These are phyloP conservation scores for Corymbia maculata DNA, from an alignment of 345 rosid species.

Conservation along the genomic window DNA sequence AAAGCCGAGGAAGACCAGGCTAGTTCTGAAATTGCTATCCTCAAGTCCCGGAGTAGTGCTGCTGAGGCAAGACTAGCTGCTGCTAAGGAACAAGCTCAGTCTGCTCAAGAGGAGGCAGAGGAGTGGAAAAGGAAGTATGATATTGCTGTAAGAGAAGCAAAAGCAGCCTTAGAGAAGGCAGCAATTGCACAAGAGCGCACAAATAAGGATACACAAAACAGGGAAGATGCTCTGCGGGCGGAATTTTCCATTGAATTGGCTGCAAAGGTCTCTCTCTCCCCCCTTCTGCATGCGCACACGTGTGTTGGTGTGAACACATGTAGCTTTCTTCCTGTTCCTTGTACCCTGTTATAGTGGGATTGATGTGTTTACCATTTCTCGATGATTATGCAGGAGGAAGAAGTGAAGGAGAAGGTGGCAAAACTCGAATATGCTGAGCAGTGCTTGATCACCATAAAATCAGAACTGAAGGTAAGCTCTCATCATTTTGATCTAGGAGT, in stretches of 20 bases:
- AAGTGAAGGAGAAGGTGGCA: conserved; percentile 53
- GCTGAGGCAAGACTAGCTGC: conserved; percentile 98
- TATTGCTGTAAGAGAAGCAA: conserved; percentile 79
- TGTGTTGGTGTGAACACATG: background rate
- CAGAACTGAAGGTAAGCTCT: conserved; percentile 73
- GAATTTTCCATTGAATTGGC: conserved; percentile 52
- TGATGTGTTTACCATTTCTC: background rate
- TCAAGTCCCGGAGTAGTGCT: conserved; percentile 76
- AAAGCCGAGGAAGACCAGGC: conserved; percentile 72
- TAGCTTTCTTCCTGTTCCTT: background rate
- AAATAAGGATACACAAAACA: conserved; percentile 65
- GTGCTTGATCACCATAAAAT: conserved; percentile 62
- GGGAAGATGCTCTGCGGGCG: conserved; percentile 84
- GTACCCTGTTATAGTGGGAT: background rate
- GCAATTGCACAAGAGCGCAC: conserved; percentile 72
- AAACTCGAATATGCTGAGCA: conserved; percentile 80
- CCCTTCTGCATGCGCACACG: background rate
- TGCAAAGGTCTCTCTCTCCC: conserved; percentile 49
- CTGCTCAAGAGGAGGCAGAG: conserved; percentile 87
- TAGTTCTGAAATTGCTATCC: conserved; percentile 63
- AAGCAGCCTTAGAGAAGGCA: conserved; percentile 88
- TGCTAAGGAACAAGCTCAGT: conserved; percentile 73
- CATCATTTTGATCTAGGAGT: background rate
- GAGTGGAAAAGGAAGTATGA: conserved; percentile 97
- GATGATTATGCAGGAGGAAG: conserved; percentile 60